Evolutionary conservation across 2,329 filamentous ascomycete species (phyloP), one percentile per base, ranked within the genome.

Genomic region (Xylariomycetidae sp.): DNA sequence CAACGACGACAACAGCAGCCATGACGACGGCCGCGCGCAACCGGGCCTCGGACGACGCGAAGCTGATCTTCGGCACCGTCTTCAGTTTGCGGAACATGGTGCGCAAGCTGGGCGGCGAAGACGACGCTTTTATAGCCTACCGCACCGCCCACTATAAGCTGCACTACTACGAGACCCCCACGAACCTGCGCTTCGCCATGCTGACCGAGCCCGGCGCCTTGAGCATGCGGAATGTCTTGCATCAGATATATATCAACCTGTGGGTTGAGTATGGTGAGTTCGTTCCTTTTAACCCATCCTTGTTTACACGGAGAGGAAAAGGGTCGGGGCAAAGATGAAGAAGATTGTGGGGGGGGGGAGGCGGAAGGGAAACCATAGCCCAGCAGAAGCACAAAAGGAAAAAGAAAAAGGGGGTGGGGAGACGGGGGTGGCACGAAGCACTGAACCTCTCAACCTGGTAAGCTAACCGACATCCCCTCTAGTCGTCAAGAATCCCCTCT

Each of bases 81-180:
- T 98, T 96, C 69, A 95, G 88, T 30, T 71, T 98, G 51, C 83
- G 92, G 52, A 96, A 96, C 66, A 95, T 98, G 84, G 88, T 85
- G 42, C 85, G 88, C 61, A 95, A 96, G 70, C 77, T 98, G 30
- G 90, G 90, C 54, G 90, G 90, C 46, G 80, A 87, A 34, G 88
- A 96, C 59, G 90, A 96, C 67, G 88, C 85, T 57, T 98, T 98
- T 62, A 84, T 98, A 50, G 88, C 83, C 49, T 98, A 86, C 66
- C 85, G 88, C 50, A 98, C 92, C 33, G 85, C 76, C 48, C 85
- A 95, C 63, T 98, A 98, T 73, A 96, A 96, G 67, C 77, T 98
- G 51, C 92, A 98, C 67, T 98, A 94, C 70, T 98, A 96, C 72
- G 92, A 98, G 70, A 97, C 92, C 10, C 88, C 89, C 1, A 92